Base-by-base conservation (phyloP, 805 yeast species). In the Candida arabinofermentans region DNA sequence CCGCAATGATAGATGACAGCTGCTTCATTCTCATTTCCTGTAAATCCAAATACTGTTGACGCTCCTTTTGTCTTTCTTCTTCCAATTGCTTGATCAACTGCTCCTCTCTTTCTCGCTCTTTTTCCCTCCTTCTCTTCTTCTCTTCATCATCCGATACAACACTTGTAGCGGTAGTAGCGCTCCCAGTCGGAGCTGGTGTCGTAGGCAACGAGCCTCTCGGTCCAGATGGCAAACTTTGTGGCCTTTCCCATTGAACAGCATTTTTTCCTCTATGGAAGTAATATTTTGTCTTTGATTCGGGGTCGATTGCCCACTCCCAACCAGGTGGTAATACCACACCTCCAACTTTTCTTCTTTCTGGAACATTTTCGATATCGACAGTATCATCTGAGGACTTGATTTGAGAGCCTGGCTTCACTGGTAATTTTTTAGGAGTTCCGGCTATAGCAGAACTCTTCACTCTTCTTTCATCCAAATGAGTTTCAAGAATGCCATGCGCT, bases 281-380 rank as follows among this genome's bases (percentile, higher is more conserved):
- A 55, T 80, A 82, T 13, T 53, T 59, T 12, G 61, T 61, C 12
- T 74, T 72, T 5, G 76, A 54, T 24, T 61, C 64, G 4, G 68
- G 64, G 44, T 75, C 80, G 19, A 59, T 59, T 0, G 83, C 79
- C 50, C 72, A 67, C 38, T 74, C 78, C 93, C 93, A 84, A 2
- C 86, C 86, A 1, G 67, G 66, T 2, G 88, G 86, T 22, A 80
- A 67, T 1, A 62, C 56, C 2, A 53, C 58, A 4, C 65, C 68
- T 21, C 61, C 60, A n/a, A 48, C 10, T 13, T 45, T 47, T 30
- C 39, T 47, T 24, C 51, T 53, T n/a, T 46, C 49, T 2, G 24
- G n/a, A n/a, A 35, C 41, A 5, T 4, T 27, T n/a, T 12, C 33
- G 39, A 13, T 4, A 29, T 29, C 32, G 6, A 16, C 5, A 7